phyloP scores from a whole-genome alignment of 805 yeast species.

The Diddensiella santjacobensis region DNA sequence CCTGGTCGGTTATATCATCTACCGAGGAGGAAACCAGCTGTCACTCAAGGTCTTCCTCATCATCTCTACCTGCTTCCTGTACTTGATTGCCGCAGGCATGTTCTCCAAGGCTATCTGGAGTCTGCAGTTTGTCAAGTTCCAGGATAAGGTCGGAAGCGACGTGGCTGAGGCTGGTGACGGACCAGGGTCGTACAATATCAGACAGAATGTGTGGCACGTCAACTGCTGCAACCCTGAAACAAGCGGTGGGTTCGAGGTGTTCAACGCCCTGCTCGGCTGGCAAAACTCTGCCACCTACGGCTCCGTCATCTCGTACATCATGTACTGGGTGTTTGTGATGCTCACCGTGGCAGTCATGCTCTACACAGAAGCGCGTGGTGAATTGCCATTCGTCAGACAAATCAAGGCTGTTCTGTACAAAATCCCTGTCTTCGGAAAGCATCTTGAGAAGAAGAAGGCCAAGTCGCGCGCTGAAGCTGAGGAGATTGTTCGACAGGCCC shows the following conservation, averaged over 20 bases:
- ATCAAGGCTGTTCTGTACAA: slow-evolving; percentile 1
- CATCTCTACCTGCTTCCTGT: slow-evolving; percentile 79
- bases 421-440: slow-evolving; percentile 7
- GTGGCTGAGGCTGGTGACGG: slow-evolving; percentile 90
- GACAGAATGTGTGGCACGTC: slow-evolving; percentile 84
- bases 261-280: slow-evolving; percentile 93
- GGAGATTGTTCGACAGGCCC: slow-evolving; percentile 9
- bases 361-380: slow-evolving; percentile 79
- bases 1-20: slow-evolving; percentile 62
- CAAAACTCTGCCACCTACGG: slow-evolving; percentile 93
- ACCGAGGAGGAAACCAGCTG: slow-evolving; percentile 73
- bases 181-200: slow-evolving; percentile 86
- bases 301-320: slow-evolving; percentile 78
- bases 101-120: slow-evolving; percentile 91
- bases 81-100: slow-evolving; percentile 85
- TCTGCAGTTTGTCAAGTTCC: slow-evolving; percentile 66
- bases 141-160: slow-evolving; percentile 79
- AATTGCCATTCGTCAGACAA: slow-evolving; percentile 53
- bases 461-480: slow-evolving; percentile 11
- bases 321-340: slow-evolving; percentile 76
- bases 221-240: slow-evolving; percentile 93
- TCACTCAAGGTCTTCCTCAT: slow-evolving; percentile 83
- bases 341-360: slow-evolving; percentile 55
- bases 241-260: slow-evolving; percentile 94
- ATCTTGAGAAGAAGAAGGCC: slow-evolving; percentile 17